These are phyloP conservation scores for Emydomyces testavorans DNA, from an alignment of 2,329 filamentous ascomycete genomes.

Conservation along the genomic window DNA sequence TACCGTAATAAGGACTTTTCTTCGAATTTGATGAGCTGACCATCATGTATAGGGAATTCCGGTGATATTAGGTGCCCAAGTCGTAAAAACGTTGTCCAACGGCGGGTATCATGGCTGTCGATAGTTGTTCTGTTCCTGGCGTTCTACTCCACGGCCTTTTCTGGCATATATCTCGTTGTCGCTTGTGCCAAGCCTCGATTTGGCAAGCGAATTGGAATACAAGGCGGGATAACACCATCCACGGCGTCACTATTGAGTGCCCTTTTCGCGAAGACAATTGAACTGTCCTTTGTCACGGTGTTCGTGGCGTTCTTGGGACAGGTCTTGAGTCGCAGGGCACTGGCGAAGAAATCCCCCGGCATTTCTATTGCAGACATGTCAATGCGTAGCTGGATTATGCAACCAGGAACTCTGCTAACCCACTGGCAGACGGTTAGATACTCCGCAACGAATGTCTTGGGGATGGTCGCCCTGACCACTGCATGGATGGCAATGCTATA, in stretches of 20 bases:
- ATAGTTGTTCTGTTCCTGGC: constrained; percentile 29
- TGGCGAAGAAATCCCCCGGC: constrained; percentile 49
- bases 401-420: constrained; percentile 61
- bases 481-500: constrained; percentile 60
- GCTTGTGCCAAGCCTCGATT: constrained; percentile 53
- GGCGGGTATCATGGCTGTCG: constrained; percentile 28
- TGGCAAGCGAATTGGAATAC: constrained; percentile 45
- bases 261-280: constrained; percentile 62
- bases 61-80: constrained; percentile 23
- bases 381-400: constrained; percentile 65
- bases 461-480: constrained; percentile 51
- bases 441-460: constrained; percentile 53
- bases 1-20: background rate
- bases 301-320: constrained; percentile 67
- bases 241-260: constrained; percentile 58
- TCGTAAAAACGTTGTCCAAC: constrained; percentile 22
- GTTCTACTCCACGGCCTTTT: constrained; percentile 30
- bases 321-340: constrained; percentile 57
- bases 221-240: constrained; percentile 45
- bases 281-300: constrained; percentile 65
- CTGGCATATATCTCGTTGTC: constrained; percentile 50
- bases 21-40: background rate
- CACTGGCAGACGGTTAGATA: constrained; percentile 55
- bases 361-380: constrained; percentile 65
- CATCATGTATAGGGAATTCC: background rate